These are phyloP conservation scores for Calendula officinalis DNA, from an alignment of 129 eudicot genomes.

Conservation along the genomic window DNA sequence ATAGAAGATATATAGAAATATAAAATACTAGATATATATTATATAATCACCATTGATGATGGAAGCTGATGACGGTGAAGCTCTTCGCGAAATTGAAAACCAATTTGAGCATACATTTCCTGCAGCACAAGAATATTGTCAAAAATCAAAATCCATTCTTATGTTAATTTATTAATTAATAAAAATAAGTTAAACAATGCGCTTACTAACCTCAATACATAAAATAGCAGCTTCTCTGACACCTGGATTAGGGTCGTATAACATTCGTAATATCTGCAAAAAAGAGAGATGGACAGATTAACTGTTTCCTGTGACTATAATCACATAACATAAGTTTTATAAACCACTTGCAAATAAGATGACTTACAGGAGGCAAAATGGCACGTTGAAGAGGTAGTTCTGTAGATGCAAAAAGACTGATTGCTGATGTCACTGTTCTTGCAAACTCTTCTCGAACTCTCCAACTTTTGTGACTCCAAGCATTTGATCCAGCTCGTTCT, in stretches of 20 bases:
- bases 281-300: neutral
- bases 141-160: neutral
- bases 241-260: constrained; percentile 70
- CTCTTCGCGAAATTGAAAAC: constrained; percentile 94
- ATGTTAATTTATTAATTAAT: too few relatives aligned
- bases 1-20: neutral
- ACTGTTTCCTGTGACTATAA: neutral
- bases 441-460: constrained; percentile 98
- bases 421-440: constrained; percentile 91
- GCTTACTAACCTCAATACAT: constrained; percentile 68
- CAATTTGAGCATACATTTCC: constrained; percentile 95
- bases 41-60: constrained; percentile 55
- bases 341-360: too few relatives aligned
- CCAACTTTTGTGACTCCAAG: constrained; percentile 98
- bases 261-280: constrained; percentile 68
- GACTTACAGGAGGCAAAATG: constrained; percentile 79
- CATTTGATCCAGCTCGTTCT: constrained; percentile 96
- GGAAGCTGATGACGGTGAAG: constrained; percentile 88
- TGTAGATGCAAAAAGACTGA: constrained; percentile 86
- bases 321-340: neutral
- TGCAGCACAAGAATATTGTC: constrained; percentile 34
- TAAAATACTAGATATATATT: neutral
- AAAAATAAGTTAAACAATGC: constrained; percentile 1
- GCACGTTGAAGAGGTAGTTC: constrained; percentile 97
- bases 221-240: constrained; percentile 74